These are phyloP conservation scores for Barnettozyma sucrosica DNA, from an alignment of 805 yeast genomes.

Conservation along the genomic window DNA sequence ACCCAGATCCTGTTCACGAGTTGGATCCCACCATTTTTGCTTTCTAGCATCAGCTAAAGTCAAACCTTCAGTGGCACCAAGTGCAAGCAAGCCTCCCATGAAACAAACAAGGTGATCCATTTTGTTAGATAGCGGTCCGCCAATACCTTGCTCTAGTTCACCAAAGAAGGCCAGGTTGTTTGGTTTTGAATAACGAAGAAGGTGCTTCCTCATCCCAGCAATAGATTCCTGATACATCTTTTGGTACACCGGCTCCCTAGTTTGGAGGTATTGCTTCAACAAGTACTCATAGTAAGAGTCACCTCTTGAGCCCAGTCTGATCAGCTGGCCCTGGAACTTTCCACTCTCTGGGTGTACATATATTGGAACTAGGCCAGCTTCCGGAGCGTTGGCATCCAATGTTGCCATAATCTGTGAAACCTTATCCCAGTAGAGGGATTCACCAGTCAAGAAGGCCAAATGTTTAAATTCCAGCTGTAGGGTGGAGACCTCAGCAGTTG, in stretches of 20 bases:
- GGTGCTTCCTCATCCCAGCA: slow-evolving; percentile 65
- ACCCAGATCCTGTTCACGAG: slow-evolving; percentile 55
- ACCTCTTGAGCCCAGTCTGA: slow-evolving; percentile 86
- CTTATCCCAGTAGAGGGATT: slow-evolving; percentile 67
- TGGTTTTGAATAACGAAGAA: slow-evolving; percentile 58
- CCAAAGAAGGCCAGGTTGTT: slow-evolving; percentile 64
- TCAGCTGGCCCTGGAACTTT: slow-evolving; percentile 52
- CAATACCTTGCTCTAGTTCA: slow-evolving; percentile 68
- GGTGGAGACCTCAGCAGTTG: slow-evolving; percentile 87
- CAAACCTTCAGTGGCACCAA: slow-evolving; percentile 82
- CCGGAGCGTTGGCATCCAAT: slow-evolving; percentile 57
- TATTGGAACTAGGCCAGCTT: slow-evolving; percentile 79
- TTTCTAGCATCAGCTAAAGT: slow-evolving; percentile 49
- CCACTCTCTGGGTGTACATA: slow-evolving; percentile 73
- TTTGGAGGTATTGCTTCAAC: slow-evolving; percentile 78
- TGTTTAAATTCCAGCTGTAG: slow-evolving; percentile 85
- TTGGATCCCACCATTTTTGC: slow-evolving; percentile 49
- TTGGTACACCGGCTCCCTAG: slow-evolving; percentile 57
- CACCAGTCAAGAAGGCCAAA: slow-evolving; percentile 74
- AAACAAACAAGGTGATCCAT: slow-evolving; percentile 95
- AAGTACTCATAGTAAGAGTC: slow-evolving; percentile 91
- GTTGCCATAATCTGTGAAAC: slow-evolving; percentile 70
- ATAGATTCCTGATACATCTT: slow-evolving; percentile 74
- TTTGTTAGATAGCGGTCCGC: slow-evolving; percentile 53
- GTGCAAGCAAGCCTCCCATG: slow-evolving; percentile 80